Conservation (phyloP, 2,329 filamentous ascomycete genomes). For the Alternaria tenuissima region DNA sequence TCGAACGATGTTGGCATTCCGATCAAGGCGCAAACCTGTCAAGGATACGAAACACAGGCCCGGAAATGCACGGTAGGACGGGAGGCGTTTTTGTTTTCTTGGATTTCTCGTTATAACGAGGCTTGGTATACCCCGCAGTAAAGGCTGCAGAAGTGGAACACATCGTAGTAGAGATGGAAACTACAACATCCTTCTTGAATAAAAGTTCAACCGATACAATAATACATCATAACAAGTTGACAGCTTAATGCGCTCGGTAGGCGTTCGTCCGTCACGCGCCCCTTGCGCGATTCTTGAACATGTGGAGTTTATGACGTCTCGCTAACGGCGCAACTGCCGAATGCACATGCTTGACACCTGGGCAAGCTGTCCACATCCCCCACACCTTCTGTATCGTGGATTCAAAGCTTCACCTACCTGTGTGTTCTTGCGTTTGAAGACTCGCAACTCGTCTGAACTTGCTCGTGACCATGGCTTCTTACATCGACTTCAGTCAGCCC, state of each 20-base stretch:
- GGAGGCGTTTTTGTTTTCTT: not conserved
- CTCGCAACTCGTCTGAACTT: too few species aligned
- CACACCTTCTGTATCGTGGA: conserved; percentile 14
- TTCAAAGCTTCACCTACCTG: not conserved
- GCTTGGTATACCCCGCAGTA: conserved; percentile 11
- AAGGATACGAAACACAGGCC: not conserved
- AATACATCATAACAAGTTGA: not conserved
- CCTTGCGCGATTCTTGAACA: not conserved
- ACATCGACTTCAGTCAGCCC: conserved; percentile 57
- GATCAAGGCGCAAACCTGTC: not conserved
- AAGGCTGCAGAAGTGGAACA: not conserved
- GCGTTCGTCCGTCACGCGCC: not conserved
- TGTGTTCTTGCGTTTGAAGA: not conserved
- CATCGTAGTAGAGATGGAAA: not conserved
- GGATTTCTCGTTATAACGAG: not conserved
- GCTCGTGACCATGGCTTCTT: conserved; percentile 30
- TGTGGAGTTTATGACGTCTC: conserved; percentile 41
- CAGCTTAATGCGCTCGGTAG: not conserved
- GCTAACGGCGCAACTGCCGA: conserved; percentile 29
- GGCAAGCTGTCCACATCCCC: conserved; percentile 36
- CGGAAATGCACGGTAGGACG: not conserved
- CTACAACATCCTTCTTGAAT: not conserved
- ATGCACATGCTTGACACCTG: conserved; percentile 30
- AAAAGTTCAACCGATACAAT: not conserved
- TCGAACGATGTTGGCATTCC: not conserved